These are phyloP conservation scores for Ogataea trehalophila DNA, from an alignment of 805 yeast genomes.

Conservation along the genomic window DNA sequence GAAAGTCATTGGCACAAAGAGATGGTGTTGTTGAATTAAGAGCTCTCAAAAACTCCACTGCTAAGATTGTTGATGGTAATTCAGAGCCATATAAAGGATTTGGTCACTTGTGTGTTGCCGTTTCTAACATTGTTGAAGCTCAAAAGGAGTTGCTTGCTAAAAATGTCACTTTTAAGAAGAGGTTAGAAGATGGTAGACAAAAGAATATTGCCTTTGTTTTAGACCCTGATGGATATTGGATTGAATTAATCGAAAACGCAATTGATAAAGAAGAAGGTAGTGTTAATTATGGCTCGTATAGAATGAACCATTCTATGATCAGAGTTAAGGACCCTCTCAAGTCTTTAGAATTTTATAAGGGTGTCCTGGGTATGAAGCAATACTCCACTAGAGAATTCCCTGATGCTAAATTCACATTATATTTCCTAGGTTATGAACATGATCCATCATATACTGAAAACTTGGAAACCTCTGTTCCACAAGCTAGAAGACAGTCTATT, in stretches of 20 bases:
- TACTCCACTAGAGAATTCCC: conserved; percentile 51
- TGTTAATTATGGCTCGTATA: conserved; percentile 38
- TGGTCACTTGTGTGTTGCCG: conserved; percentile 90
- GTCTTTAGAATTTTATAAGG: conserved; percentile 73
- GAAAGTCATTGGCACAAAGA: conserved; percentile 35
- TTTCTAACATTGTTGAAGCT: conserved; percentile 64
- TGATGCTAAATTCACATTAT: conserved; percentile 76
- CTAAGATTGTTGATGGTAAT: conserved; percentile 76
- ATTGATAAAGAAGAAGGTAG: conserved; percentile 35
- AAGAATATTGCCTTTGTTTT: conserved; percentile 88
- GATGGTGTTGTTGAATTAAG: conserved; percentile 80
- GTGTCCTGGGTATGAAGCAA: conserved; percentile 77
- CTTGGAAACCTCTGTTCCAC: conserved; percentile 29
- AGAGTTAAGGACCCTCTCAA: conserved; percentile 80
- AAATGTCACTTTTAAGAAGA: conserved; percentile 78
- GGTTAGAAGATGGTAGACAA: conserved; percentile 84
- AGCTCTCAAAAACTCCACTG: conserved; percentile 60
- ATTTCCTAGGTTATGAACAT: conserved; percentile 75
- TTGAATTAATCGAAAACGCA: conserved; percentile 71
- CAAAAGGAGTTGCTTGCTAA: conserved; percentile 54
- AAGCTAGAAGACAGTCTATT: conserved; percentile 55
- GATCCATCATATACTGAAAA: conserved; percentile 39
- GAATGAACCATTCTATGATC: conserved; percentile 88
- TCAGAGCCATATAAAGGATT: conserved; percentile 82
- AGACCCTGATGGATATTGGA: conserved; percentile 97